Conservation (phyloP, 345 rosid genomes). For the Populus davidiana region DNA sequence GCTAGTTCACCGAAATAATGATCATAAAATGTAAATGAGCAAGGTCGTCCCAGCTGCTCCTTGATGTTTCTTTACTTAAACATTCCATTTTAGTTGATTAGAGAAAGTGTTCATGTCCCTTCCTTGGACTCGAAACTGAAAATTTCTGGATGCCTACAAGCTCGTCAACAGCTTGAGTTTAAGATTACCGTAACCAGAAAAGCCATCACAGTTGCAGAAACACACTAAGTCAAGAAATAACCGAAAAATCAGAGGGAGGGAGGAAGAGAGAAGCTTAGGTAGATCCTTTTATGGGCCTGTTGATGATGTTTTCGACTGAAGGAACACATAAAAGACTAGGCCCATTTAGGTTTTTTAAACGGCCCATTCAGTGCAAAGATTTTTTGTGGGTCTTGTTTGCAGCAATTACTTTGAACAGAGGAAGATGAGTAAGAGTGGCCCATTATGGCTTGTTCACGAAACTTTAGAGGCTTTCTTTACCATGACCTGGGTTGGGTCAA, state of each 20-base stretch:
- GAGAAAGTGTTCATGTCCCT: not conserved
- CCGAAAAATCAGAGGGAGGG: no score
- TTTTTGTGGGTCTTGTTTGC: not conserved
- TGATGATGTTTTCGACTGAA: no score
- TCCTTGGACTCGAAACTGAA: not conserved
- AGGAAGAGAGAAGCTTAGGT: no score
- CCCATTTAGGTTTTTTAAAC: no score
- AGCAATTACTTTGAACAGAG: not conserved
- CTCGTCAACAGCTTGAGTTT: not conserved
- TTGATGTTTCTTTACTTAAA: not conserved
- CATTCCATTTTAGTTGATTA: not conserved
- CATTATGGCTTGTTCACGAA: not conserved
- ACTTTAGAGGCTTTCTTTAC: no score
- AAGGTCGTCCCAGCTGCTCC: not conserved
- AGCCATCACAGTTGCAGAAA: no score
- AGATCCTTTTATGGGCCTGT: no score
- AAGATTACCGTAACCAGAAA: no score
- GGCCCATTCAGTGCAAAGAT: not conserved
- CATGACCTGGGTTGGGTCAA: no score
- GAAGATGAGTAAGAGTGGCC: not conserved
- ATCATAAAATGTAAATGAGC: constrained; percentile 9
- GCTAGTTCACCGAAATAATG: constrained; percentile 18
- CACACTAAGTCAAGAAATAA: no score
- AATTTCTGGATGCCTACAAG: not conserved
- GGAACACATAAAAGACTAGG: no score